A percentile compares a stretch with the other conserved stretches of the same genome.
Conservation (phyloP, 176 grass and related monocot species). For the Metroxylon sagu region DNA sequence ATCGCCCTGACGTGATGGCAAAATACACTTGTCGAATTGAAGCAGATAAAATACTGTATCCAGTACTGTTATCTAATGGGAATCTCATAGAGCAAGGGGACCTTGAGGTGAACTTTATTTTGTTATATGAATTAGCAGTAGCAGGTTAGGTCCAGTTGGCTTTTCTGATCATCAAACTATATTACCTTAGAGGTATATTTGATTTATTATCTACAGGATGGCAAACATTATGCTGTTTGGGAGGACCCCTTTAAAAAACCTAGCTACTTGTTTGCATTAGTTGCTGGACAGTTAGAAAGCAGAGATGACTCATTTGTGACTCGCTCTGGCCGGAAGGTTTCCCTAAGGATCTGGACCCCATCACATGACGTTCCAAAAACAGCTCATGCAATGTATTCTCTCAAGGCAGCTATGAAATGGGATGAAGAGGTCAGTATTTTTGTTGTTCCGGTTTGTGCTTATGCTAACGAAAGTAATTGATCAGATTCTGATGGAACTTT, state of each 20-base stretch:
- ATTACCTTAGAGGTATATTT: neutral
- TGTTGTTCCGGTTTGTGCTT: slow-evolving; percentile 5
- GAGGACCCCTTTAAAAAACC: slow-evolving; percentile 96
- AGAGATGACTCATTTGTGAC: slow-evolving; percentile 85
- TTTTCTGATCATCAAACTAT: too few relatives aligned
- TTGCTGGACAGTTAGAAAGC: slow-evolving; percentile 88
- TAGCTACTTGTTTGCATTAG: slow-evolving; percentile 94
- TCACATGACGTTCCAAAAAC: slow-evolving; percentile 91
- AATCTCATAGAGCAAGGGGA: slow-evolving; percentile 85
- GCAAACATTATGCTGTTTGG: slow-evolving; percentile 81
- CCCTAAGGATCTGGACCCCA: slow-evolving; percentile 87
- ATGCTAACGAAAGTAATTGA: neutral
- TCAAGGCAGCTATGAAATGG: slow-evolving; percentile 99
- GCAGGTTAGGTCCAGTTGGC: too few relatives aligned
- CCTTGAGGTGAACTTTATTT: slow-evolving; percentile 52
- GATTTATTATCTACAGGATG: slow-evolving; percentile 28
- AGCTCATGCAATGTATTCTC: slow-evolving; percentile 97
- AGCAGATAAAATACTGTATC: slow-evolving; percentile 84
- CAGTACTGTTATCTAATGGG: slow-evolving; percentile 88
- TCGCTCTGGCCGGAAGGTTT: slow-evolving; percentile 71
- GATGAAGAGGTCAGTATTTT: slow-evolving; percentile 70
- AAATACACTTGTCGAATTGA: slow-evolving; percentile 90
- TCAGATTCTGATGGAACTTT: slow-evolving; percentile 19
- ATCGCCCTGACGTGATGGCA: slow-evolving; percentile 96
- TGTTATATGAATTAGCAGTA: too few relatives aligned